Evolutionary conservation across 2,329 filamentous ascomycete genomes (phyloP), one percentile per base, ranked within the genome.

Genomic region (Domatiomyces globalis): DNA sequence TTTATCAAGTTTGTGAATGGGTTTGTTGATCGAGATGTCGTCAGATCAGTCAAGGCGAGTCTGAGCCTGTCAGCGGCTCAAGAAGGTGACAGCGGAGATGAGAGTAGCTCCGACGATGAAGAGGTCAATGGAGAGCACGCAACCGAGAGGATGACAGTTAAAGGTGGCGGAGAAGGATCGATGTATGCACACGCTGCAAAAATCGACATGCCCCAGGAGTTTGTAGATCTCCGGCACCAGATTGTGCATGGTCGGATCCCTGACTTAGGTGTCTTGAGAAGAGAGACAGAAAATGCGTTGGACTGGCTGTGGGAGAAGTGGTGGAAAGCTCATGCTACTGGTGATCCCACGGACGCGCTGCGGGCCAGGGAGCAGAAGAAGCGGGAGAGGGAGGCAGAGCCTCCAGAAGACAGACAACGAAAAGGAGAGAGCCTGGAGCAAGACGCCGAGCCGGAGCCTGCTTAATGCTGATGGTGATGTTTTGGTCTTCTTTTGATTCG

Each of bases 231-330:
- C 51, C 76, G 87, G 49, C 87, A 94, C 65, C 83, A 88, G 67
- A 83, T 83, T 49, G 88, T 85, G 43, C 87, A 94, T 63, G 84
- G 89, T 68, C 81, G 84, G 63, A 71, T 92, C 51, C 87, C 87
- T 0, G 79, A 79, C 2, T 71, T 89, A 46, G 71, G 75, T 15
- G 78, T 84, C 60, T 72, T 94, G 56, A 76, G 84, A 49, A 71
- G 72, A 20, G 83, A 81, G 2, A 79, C 81, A 1, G 67, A 71
- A 51, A 78, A 81, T 60, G 84, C 81, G 1, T 70, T 92, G 56
- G 70, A 69, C 25, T 94, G 86, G 86, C 81, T 92, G 47, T 90
- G 85, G 84, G 73, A 79, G 50, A 56, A 54, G 25, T 61, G 59
- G 59, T 61, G 59, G 59, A 49, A 55, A 20, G 54, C 51, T 27